Evolutionary conservation across 306 rosid species (phyloP), one percentile per base, ranked within the genome.

Genomic region (Coriaria nepalensis): DNA sequence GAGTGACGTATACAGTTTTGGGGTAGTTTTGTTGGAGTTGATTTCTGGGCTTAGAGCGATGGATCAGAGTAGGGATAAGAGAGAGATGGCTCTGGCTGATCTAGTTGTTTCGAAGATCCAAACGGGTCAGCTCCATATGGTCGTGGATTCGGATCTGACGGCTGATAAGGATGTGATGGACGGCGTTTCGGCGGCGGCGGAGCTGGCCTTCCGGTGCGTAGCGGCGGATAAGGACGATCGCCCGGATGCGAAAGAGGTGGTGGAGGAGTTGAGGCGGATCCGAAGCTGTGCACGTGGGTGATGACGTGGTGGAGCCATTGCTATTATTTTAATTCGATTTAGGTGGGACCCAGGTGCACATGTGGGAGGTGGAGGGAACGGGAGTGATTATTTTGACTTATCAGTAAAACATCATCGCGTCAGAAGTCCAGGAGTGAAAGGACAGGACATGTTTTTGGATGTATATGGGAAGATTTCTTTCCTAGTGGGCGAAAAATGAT

Each of bases 1-100:
- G 68, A 90, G 98, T 35, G 98, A 90, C 65, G 94, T 85, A 65
- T 90, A 90, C 56, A 90, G 98, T 50, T 90, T 90, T 29, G 96
- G 98, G 0, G 98, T 90, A 9, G 94, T 90, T 14, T 14, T 90
- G 45, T 29, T 85, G 50, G 98, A 90, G 65, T 66, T 90, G 6
- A 71, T 90, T 0, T 62, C 95, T 0, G 96, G 98, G 42, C 12
- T 75, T 53, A 81, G 57, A 37, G 94, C 98, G 2, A 94, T 90
- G 52, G 96, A 90, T 48, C 84, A 75, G 58, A 67, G 40, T 5
- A 64, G 98, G 50, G 96, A 82, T 39, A 79, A 74, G 71, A 62
- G 83, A 12, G 96, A 90, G 37, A 64, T 90, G 74, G 77, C 94
- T 0, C 55, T 90, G 32, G 98, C 98, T 0, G 95, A 90, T 53